Conservation (phyloP, 306 rosid species). For the Neltuma alba region DNA sequence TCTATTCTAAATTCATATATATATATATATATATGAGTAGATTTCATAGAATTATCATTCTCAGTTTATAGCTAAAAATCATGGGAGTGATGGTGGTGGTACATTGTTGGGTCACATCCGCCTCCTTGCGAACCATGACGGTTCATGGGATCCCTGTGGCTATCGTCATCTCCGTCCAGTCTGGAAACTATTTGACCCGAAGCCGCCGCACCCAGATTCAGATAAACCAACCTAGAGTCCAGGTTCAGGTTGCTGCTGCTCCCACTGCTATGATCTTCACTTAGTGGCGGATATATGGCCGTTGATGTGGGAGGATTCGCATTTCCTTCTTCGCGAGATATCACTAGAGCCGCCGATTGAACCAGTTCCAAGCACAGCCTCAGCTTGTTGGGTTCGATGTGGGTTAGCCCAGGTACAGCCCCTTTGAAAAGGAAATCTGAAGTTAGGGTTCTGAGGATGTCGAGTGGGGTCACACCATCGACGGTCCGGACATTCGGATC, state of each 20-base stretch:
- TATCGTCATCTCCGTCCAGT: conserved; percentile 48
- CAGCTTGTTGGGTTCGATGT: conserved; percentile 93
- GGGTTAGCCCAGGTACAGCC: conserved; percentile 92
- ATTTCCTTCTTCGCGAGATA: conserved; percentile 32
- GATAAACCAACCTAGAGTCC: conserved; percentile 47
- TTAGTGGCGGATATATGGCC: conserved; percentile 51
- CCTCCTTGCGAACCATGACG: conserved; percentile 55
- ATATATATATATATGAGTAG: not conserved
- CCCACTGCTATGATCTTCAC: conserved; percentile 50
- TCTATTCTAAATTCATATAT: not conserved
- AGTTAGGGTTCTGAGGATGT: conserved; percentile 96
- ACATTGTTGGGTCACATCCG: conserved; percentile 61
- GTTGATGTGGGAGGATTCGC: conserved; percentile 51
- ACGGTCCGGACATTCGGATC: conserved; percentile 71
- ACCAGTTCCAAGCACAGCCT: conserved; percentile 91
- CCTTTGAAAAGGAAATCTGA: conserved; percentile 98
- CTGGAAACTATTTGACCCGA: conserved; percentile 51
- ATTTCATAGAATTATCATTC: not conserved
- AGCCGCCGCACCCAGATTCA: conserved; percentile 60
- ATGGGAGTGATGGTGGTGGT: conserved; percentile 48
- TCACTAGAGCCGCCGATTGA: conserved; percentile 92
- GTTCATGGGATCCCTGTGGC: conserved; percentile 45
- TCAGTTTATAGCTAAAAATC: conserved; percentile 47
- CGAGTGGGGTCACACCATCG: conserved; percentile 72
- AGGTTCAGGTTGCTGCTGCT: conserved; percentile 34